Evolutionary conservation across 148 eudicot genomes (phyloP), one percentile per base, ranked within the genome.

Genomic region (Beta vulgaris): DNA sequence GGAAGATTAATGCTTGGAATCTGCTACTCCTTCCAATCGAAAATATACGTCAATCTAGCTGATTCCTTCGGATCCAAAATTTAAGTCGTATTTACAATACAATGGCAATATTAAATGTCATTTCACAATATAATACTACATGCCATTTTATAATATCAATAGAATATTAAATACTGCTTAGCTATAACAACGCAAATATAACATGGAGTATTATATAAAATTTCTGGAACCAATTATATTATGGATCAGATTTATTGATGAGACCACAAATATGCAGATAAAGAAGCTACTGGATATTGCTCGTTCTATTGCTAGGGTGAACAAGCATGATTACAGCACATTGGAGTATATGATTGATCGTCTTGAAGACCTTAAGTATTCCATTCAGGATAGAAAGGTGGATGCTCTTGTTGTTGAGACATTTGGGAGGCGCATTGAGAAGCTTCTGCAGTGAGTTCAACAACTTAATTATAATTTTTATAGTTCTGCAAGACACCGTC

Each of bases 321-420:
- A 91, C 78, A 80, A 73, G 59, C 82, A 66, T 67, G 94, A 91
- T 43, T 89, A 91, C 85, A 91, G 90, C 71, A 86, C 98, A 7
- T 75, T 96, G 97, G 91, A 89, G 85, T 86, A 77, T 80, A 86
- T 96, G 91, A 86, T 89, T 77, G 87, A 83, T 64, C 85, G 85
- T 74, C 85, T 96, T 53, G 98, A 89, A 39, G 99, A 96, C 79
- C 93, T 96, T 49, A 91, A 96, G 84, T 96, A 96, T 82, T 85
- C 96, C 78, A 92, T 96, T 62, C 93, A 96, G 71, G 98, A 96
- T 77, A 88, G 99, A 76, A 96, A 92, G 83, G 97, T 96, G 85
- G 99, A 96, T 84, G 99, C 93, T 76, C 98, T 96, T 80, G 93
- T 96, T 79, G 98, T 96, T 46, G 98, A 92, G 85, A 96, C 99